phyloP scores from a whole-genome alignment of 2,329 filamentous ascomycete species.

The Stachybotrys echinatus region DNA sequence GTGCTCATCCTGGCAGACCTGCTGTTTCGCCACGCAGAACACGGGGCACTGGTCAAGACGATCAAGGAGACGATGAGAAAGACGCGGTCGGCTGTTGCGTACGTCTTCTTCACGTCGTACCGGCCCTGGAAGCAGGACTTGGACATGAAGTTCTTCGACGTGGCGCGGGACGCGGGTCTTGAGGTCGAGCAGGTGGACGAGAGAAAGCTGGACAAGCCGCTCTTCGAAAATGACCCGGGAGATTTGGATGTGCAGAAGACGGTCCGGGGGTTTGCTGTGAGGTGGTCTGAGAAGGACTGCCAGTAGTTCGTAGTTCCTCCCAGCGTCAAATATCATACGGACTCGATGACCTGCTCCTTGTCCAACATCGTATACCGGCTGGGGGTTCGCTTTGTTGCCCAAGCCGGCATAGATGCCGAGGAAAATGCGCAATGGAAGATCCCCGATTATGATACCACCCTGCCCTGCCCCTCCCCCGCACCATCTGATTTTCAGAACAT shows the following conservation, averaged over 20 bases:
- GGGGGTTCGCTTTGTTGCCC: no score
- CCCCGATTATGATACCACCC: no score
- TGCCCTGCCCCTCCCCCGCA: not conserved
- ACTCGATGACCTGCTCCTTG: no score
- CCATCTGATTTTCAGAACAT: not conserved
- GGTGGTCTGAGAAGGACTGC: slow-evolving; percentile 49
- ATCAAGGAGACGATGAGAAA: slow-evolving; percentile 62
- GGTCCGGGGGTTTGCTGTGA: slow-evolving; percentile 71
- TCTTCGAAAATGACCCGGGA: slow-evolving; percentile 86
- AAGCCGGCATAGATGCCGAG: not conserved
- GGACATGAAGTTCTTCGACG: slow-evolving; percentile 81
- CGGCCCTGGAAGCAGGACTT: slow-evolving; percentile 83
- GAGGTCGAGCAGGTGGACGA: slow-evolving; percentile 75
- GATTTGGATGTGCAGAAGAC: slow-evolving; percentile 77
- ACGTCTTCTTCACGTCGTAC: slow-evolving; percentile 94
- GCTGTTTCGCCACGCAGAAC: slow-evolving; percentile 87
- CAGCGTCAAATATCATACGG: no score
- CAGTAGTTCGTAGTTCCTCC: no score
- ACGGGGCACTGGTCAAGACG: slow-evolving; percentile 68
- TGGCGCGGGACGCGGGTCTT: slow-evolving; percentile 67
- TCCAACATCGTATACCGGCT: no score
- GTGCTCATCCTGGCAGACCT: slow-evolving; percentile 82
- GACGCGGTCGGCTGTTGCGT: slow-evolving; percentile 52
- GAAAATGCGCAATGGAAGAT: not conserved
- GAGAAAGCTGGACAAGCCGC: slow-evolving; percentile 73